Evolutionary conservation across 805 yeast species (phyloP), one percentile per base, ranked within the genome.

Genomic region (Yarrowia porcina): DNA sequence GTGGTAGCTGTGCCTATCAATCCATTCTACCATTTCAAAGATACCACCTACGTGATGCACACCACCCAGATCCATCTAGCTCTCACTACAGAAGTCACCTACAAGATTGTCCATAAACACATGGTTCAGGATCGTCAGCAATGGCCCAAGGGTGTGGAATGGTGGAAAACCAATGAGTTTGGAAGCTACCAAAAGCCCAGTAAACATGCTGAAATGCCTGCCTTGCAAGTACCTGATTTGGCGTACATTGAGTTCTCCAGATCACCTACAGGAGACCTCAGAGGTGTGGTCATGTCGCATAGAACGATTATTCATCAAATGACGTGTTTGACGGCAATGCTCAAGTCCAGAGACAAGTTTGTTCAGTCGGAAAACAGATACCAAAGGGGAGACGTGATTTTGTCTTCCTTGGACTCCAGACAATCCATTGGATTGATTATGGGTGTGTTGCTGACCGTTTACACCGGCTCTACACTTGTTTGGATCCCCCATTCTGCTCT

Each of bases 231-330:
- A 1, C 89, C 92, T 1, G 96, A 90, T 69, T 76, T 94, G 64
- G 97, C 98, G 0, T 94, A 94, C 70, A 92, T 94, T 13, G 99
- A 94, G 75, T 94, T 88, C 70, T 84, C 94, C 0, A 83, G 92
- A 68, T 88, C 96, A 1, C 96, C 97, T 0, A 83, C 89, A 27
- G 98, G 98, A 2, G 96, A 92, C 67, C 75, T 91, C 35, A 80
- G 97, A 64, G 99, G 99, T 17, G 96, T 94, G 35, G 97, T 96
- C 0, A 82, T 94, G 71, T 88, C 94, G 23, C 98, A 94, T 72
- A 79, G 90, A 64, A 91, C 97, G 0, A 82, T 94, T 7, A 80
- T 88, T 71, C 93, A 90, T 67, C 99, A 94, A 71, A 89, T 94
- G 92, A 81, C 83, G 65, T 82, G 90, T 50, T 70, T 94, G 23